Percentiles rank a stretch among this genome's conserved stretches.
phyloP scores from a whole-genome alignment of 768 basidiomycete genomes.

The Tulasnella sp. region DNA sequence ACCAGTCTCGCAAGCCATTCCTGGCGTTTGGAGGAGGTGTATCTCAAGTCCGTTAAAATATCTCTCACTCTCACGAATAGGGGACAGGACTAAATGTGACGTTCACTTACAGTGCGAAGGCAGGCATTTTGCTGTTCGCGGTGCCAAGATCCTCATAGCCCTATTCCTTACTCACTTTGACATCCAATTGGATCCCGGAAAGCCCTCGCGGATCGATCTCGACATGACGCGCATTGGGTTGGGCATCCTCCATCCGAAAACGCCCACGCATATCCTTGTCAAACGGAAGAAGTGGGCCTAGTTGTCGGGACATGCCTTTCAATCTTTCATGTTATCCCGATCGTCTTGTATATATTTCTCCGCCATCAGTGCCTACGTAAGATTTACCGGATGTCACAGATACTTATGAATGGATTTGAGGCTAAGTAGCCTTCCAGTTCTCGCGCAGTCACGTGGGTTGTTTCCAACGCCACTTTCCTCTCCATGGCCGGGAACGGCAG shows the following conservation, averaged over 20 bases:
- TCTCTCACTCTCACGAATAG: no score
- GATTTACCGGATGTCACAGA: no score
- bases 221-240: slow-evolving; percentile 6
- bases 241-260: background rate
- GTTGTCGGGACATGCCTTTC: background rate
- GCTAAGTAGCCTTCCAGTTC: no score
- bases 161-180: slow-evolving; percentile 8
- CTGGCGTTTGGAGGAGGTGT: slow-evolving; percentile 8
- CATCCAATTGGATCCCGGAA: slow-evolving; percentile 8
- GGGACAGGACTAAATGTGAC: background rate
- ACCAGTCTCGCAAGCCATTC: background rate
- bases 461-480: no score
- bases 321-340: no score
- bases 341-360: no score
- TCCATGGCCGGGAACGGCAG: background rate
- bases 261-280: slow-evolving; percentile 2
- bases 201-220: background rate
- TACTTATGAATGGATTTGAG: no score
- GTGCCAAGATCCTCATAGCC: slow-evolving; percentile 8
- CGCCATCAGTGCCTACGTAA: no score
- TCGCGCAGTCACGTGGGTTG: no score
- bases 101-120: slow-evolving; percentile 17
- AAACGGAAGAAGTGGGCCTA: background rate
- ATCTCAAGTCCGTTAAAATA: slow-evolving; percentile 13
- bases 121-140: slow-evolving; percentile 17